Conservation (phyloP, 768 basidiomycete species). For the Lepiota brunneoincarnata region DNA sequence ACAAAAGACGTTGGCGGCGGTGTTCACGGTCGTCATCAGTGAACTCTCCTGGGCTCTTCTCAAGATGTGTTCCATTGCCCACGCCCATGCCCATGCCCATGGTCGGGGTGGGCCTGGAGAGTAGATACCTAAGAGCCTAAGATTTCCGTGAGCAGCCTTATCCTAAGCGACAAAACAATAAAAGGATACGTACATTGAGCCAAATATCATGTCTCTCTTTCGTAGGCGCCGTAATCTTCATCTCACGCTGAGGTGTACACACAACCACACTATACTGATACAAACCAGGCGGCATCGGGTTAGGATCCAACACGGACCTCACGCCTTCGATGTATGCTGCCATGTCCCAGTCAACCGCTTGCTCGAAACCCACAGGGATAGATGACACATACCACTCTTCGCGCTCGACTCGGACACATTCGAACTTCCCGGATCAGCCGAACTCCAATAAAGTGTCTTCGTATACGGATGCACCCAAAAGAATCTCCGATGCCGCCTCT, state of each 20-base stretch:
- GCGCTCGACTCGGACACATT: constrained; percentile 90
- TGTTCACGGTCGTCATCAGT: constrained; percentile 44
- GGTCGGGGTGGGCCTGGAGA: constrained; percentile 63
- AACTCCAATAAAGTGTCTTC: constrained; percentile 96
- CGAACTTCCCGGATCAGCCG: constrained; percentile 87
- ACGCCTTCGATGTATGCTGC: constrained; percentile 93
- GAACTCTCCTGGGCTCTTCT: constrained; percentile 49
- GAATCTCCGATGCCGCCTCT: constrained; percentile 89
- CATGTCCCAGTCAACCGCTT: constrained; percentile 15
- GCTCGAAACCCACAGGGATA: not conserved
- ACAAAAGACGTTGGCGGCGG: constrained; percentile 40
- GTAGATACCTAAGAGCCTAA: constrained; percentile 89
- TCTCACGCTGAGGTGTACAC: constrained; percentile 90
- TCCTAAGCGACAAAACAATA: constrained; percentile 12
- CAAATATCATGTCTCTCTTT: constrained; percentile 97
- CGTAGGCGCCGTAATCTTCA: constrained; percentile 97
- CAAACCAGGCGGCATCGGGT: constrained; percentile 93
- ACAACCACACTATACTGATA: constrained; percentile 92
- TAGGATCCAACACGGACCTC: constrained; percentile 87
- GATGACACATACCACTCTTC: constrained; percentile 91
- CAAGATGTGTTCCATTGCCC: constrained; percentile 32
- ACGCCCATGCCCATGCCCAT: constrained; percentile 41
- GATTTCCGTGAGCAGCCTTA: constrained; percentile 2
- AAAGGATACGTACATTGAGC: constrained; percentile 65
- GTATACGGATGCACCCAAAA: constrained; percentile 99